Conservation (phyloP, 768 basidiomycete species). For the Scleroderma bovista region DNA sequence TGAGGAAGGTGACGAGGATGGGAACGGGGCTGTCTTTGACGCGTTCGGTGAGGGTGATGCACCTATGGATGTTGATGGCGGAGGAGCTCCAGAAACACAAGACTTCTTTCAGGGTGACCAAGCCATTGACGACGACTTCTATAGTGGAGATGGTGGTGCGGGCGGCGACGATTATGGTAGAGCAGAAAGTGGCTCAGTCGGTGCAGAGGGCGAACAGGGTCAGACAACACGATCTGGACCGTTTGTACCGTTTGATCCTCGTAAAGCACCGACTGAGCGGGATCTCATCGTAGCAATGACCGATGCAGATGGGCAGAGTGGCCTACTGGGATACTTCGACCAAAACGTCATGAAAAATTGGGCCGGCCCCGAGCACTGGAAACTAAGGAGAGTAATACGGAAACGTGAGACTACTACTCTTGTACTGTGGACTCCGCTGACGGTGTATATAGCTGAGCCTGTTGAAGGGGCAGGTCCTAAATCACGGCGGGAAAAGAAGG, state of each 20-base stretch:
- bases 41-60: conserved; percentile 17
- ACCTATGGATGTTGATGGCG: conserved; percentile 38
- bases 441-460: conserved; percentile 36
- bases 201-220: conserved; percentile 35
- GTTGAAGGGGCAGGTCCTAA: conserved; percentile 46
- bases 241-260: conserved; percentile 81
- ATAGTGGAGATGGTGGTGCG: conserved; percentile 32
- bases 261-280: conserved; percentile 65
- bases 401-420: conserved; percentile 47
- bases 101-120: conserved; percentile 69
- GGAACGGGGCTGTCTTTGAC: conserved; percentile 16
- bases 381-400: conserved; percentile 74
- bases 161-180: conserved; percentile 40
- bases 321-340: conserved; percentile 87
- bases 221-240: conserved; percentile 38
- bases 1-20: conserved; percentile 33
- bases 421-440: conserved; percentile 1
- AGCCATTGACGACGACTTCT: conserved; percentile 44
- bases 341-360: conserved; percentile 84
- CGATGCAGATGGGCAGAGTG: conserved; percentile 50
- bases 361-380: conserved; percentile 99
- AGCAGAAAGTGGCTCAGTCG: conserved; percentile 39
- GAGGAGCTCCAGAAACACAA: conserved; percentile 39
- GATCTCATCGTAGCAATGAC: conserved; percentile 87
- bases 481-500: conserved; percentile 68